These are phyloP conservation scores for Phytopythium mirpurense DNA, from an alignment of 352 stramenopile species.

Conservation along the genomic window DNA sequence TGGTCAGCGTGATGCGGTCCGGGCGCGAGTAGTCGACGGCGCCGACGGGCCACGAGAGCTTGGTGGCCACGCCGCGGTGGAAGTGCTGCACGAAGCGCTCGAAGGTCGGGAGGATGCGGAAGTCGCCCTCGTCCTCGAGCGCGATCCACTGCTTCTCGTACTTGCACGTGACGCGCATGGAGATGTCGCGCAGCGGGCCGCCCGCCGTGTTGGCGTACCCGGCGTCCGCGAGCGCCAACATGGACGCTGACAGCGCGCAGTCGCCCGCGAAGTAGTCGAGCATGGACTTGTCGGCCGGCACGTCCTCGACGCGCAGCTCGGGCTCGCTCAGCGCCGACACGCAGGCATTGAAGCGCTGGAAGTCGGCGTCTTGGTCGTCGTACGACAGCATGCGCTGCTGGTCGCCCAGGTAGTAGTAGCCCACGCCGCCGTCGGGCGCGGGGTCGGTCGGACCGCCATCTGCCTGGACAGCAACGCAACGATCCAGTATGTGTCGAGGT, in stretches of 20 bases:
- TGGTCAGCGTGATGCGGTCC: conserved; percentile 49
- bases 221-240: conserved; percentile 78
- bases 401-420: conserved; percentile 86
- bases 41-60: conserved; percentile 50
- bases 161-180: conserved; percentile 66
- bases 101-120: conserved; percentile 64
- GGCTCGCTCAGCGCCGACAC: conserved; percentile 60
- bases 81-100: conserved; percentile 64
- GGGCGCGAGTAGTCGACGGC: conserved; percentile 55
- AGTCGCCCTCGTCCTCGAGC: conserved; percentile 77
- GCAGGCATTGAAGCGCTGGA: conserved; percentile 65
- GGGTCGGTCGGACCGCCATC: conserved; percentile 71
- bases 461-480: conserved; percentile 27
- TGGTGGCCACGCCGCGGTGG: conserved; percentile 33
- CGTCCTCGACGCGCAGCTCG: conserved; percentile 48
- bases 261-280: conserved; percentile 60
- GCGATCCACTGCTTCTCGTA: conserved; percentile 85
- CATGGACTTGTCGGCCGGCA: conserved; percentile 63
- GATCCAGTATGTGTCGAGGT: conserved; percentile 3
- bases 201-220: conserved; percentile 82
- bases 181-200: conserved; percentile 63
- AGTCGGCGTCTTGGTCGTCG: conserved; percentile 64
- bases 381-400: conserved; percentile 78
- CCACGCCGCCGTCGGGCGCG: conserved; percentile 68
- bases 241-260: conserved; percentile 52